Evolutionary conservation across 2,329 filamentous ascomycete species (phyloP), one percentile per base, ranked within the genome.

Genomic region (Phialophora chinensis): DNA sequence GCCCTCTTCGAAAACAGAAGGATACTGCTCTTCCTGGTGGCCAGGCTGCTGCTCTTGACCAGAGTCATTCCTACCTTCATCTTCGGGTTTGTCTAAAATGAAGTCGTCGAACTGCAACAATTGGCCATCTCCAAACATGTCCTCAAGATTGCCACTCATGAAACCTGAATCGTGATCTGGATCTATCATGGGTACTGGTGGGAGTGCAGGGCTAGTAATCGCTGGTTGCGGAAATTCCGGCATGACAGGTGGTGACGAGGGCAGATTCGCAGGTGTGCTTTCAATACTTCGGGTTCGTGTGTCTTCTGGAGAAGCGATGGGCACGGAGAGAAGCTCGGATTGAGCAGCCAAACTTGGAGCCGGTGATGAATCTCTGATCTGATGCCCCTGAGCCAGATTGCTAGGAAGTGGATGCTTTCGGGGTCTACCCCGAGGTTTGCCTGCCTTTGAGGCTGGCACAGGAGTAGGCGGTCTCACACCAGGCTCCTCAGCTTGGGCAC

Each of bases 191-290:
- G 17, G 17, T 56, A 69, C 50, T 4, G 69, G 84, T 60, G 88
- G 87, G 58, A 93, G 83, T 52, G 88, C 85, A 1, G 94, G 95
- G 75, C 94, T 98, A 1, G 93, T 97, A 29, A 89, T 87, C 14
- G 66, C 60, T 53, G 66, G 35, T 31, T 67, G 61, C 44, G 60
- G 50, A 14, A 83, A 82, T 44, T 85, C 85, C 70, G 87, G 85
- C 69, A 93, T 88, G 1, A 96, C 84, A 0, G 95, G 95, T 14
- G 94, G 94, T 3, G 94, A 98, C 0, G 95, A 98, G 1, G 91
- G 91, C 72, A 98, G 92, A 62, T 92, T 91, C 57, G 88, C 88
- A 3, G 92, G 90, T 60, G 92, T 96, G 63, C 90, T 83, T 53
- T 83, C 82, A 8, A 82, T 78, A 66, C 81, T 81, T 63, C 80